Conservation (phyloP, 2,329 filamentous ascomycete genomes). For the Aspergillus unguis region DNA sequence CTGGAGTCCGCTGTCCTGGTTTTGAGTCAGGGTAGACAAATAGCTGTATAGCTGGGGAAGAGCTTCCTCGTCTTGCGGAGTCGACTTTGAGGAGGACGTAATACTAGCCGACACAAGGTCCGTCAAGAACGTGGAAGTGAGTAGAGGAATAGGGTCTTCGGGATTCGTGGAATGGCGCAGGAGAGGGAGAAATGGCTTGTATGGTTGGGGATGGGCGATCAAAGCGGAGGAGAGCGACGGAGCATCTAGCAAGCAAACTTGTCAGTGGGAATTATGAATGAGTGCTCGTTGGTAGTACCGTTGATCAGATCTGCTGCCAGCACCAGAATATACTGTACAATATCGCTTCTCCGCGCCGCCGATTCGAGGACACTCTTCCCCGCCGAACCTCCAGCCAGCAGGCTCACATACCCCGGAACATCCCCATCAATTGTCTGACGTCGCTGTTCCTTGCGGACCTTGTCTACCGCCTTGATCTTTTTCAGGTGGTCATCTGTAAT, state of each 20-base stretch:
- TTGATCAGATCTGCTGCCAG: constrained; percentile 83
- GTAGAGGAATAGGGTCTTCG: constrained; percentile 82
- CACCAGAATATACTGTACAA: constrained; percentile 92
- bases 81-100: constrained; percentile 57
- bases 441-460: constrained; percentile 87
- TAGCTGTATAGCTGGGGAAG: constrained; percentile 82
- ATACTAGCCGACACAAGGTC: constrained; percentile 68
- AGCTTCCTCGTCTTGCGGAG: constrained; percentile 65
- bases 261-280: background rate
- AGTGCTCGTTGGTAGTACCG: constrained; percentile 26
- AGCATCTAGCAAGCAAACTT: constrained; percentile 56
- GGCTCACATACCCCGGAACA: constrained; percentile 70
- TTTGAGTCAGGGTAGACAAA: constrained; percentile 77
- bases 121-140: constrained; percentile 83
- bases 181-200: constrained; percentile 77
- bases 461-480: constrained; percentile 95
- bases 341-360: constrained; percentile 79
- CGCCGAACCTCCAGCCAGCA: constrained; percentile 69
- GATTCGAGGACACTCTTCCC: constrained; percentile 77
- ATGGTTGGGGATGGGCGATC: constrained; percentile 65
- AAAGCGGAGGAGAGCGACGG: constrained; percentile 75
- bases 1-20: constrained; percentile 82
- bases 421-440: constrained; percentile 77
- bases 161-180: constrained; percentile 78
- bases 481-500: constrained; percentile 91